Evolutionary conservation across 1,284 basidiomycete species (phyloP), one percentile per base, ranked within the genome.

Genomic region (Leccinum discolor): DNA sequence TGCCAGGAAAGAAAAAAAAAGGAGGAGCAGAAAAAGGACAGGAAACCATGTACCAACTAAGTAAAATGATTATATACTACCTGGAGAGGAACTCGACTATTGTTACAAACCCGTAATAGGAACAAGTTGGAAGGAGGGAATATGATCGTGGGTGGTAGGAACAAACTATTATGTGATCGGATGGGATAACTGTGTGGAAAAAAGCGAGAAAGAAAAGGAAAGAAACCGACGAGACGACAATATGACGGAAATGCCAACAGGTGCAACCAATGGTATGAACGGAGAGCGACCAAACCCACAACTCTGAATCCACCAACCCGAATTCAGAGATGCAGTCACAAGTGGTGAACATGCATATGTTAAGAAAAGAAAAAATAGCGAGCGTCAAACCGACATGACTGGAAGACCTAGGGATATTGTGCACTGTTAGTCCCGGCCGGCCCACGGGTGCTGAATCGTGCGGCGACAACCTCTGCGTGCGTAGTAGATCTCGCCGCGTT

Each of bases 51-150:
- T 65, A 70, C 56, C 68, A 42, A 65, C 62, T 69, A 69, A 18
- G 26, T 52, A 56, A 56, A 56, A 66, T 52, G 63, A 67, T 64
- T 77, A 76, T 76, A 68, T 76, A 76, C 75, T 74, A 77, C 54
- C 56, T 68, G 35, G 35, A 64, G 67, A 61, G 50, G 52, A 54
- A 4, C 29, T 66, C 63, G 58, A 77, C 75, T 77, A 78, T 35
- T 73, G 63, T 70, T 78, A 75, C 74, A 75, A 63, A 50, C 47
- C 18, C 67, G 71, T 77, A 77, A 74, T 68, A 78, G 71, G 67
- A 77, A 73, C 76, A 65, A 21, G 47, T 50, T 66, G 68, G 65
- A 32, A 32, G 52, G 52, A 29, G 14, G 23, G 63, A 65, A 67
- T 70, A 72, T 67, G 66, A 68, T 63, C 42, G 63, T 61, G 52